Evolutionary conservation across 2,329 filamentous ascomycete species (phyloP).

Genomic region (Penicillium griseofulvum): DNA sequence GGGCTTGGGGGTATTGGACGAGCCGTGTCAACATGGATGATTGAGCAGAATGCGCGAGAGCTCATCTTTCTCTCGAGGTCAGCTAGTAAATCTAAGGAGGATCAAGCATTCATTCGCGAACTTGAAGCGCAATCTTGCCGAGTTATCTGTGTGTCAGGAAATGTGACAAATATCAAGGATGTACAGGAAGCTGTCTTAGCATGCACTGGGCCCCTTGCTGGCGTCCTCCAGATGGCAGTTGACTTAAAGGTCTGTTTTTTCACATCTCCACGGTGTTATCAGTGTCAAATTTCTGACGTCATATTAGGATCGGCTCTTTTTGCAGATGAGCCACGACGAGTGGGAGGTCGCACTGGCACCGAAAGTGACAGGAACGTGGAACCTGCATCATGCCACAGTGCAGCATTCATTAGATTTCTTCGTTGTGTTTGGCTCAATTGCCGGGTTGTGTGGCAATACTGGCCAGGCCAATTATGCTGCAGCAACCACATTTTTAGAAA

Average conservation of each 20-base stretch:
- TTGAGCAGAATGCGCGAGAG: conserved; percentile 11
- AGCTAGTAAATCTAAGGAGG: not conserved
- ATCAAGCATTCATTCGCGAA: conserved; percentile 7
- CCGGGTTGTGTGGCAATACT: conserved; percentile 31
- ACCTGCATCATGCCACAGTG: conserved; percentile 23
- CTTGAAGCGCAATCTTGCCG: conserved; percentile 8
- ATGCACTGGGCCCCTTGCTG: not conserved
- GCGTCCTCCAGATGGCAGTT: conserved; percentile 10
- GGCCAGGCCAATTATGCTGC: conserved; percentile 44
- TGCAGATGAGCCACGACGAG: conserved; percentile 38
- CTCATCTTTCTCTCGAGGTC: conserved; percentile 11
- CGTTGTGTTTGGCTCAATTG: conserved; percentile 38
- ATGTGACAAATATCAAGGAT: not conserved
- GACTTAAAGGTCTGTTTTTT: not conserved
- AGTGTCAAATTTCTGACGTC: not conserved
- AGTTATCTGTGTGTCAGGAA: not conserved
- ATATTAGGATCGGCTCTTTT: conserved; percentile 16
- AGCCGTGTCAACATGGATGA: conserved; percentile 12
- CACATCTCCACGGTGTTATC: too few relatives aligned
- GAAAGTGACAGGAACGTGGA: conserved; percentile 36
- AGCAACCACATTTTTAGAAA: conserved; percentile 34
- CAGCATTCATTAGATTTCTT: conserved; percentile 20
- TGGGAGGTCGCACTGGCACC: conserved; percentile 31
- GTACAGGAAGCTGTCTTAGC: conserved; percentile 1
- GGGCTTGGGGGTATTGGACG: conserved; percentile 15